These are phyloP conservation scores for Candida tallmaniae DNA, from an alignment of 805 yeast genomes.

Conservation along the genomic window DNA sequence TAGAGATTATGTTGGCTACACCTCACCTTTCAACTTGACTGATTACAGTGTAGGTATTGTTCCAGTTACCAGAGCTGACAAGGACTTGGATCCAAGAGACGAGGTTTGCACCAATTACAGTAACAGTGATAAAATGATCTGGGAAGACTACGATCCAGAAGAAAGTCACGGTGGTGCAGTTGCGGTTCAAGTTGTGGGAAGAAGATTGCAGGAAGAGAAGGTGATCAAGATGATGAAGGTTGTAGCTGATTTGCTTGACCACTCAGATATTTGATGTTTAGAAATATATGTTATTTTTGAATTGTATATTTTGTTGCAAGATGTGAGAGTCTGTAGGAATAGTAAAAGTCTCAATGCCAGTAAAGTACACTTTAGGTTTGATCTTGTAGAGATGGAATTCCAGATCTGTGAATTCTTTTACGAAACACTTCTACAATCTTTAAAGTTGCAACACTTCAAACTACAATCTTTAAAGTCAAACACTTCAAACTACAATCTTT, in stretches of 20 bases:
- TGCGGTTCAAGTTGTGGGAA: conserved; percentile 48
- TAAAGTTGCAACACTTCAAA: no score
- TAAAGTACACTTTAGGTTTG: no score
- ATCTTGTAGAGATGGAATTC: no score
- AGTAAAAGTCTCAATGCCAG: background rate
- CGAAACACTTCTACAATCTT: no score
- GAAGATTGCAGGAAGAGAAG: conserved; percentile 55
- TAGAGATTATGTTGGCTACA: conserved; percentile 55
- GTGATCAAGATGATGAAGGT: conserved; percentile 45
- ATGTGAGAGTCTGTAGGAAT: background rate
- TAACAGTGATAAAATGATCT: conserved; percentile 44
- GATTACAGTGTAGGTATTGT: conserved; percentile 64
- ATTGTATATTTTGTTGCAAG: background rate
- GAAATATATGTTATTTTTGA: background rate
- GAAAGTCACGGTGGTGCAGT: conserved; percentile 50
- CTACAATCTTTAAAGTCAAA: no score
- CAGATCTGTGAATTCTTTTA: no score
- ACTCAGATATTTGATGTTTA: conserved; percentile 2
- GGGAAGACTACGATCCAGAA: conserved; percentile 44
- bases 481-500: no score
- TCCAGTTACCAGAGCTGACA: conserved; percentile 52
- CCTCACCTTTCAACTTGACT: conserved; percentile 65
- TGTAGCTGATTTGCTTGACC: conserved; percentile 11
- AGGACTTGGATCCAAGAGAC: conserved; percentile 32
- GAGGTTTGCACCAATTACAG: conserved; percentile 36